Conservation (phyloP, 768 basidiomycete species). For the Terana coerulea region DNA sequence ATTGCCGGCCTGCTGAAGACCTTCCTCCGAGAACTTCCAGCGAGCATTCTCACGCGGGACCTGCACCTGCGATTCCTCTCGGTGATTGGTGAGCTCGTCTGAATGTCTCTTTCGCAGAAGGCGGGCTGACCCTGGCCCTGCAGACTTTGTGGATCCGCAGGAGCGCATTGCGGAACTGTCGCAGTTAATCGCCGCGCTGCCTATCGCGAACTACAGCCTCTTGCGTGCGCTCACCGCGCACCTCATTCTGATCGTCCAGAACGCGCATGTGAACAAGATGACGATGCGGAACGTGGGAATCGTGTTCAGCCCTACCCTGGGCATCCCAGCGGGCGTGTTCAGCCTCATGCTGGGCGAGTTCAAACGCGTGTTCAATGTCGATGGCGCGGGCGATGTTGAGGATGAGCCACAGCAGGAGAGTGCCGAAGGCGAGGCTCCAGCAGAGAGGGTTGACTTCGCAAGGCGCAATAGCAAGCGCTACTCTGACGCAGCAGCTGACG, state of each 20-base stretch:
- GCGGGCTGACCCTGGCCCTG: conserved; percentile 6
- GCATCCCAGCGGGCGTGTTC: conserved; percentile 97
- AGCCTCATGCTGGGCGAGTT: conserved; percentile 93
- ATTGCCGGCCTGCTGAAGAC: conserved; percentile 93
- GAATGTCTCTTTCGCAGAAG: conserved; percentile 6
- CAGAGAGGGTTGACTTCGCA: conserved; percentile 35
- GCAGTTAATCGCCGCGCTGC: conserved; percentile 80
- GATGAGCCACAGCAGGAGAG: conserved; percentile 20
- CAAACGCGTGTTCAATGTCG: conserved; percentile 89
- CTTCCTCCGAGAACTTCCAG: conserved; percentile 90
- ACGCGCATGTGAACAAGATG: conserved; percentile 93
- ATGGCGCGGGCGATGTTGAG: conserved; percentile 31
- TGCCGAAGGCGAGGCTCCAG: conserved; percentile 16
- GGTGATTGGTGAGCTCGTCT: conserved; percentile 76
- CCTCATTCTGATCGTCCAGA: conserved; percentile 91
- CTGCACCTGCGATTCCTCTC: conserved; percentile 87
- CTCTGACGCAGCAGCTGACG: conserved; percentile 78
- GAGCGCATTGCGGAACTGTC: conserved; percentile 88
- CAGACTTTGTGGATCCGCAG: conserved; percentile 86
- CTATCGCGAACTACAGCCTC: conserved; percentile 89
- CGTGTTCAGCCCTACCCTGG: conserved; percentile 95
- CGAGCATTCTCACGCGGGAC: conserved; percentile 88
- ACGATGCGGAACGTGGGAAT: conserved; percentile 98
- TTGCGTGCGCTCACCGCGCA: conserved; percentile 94
- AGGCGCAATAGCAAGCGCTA: conserved; percentile 84